Base-by-base conservation (phyloP, 2,329 filamentous ascomycete species). In the Diplodia mutila region DNA sequence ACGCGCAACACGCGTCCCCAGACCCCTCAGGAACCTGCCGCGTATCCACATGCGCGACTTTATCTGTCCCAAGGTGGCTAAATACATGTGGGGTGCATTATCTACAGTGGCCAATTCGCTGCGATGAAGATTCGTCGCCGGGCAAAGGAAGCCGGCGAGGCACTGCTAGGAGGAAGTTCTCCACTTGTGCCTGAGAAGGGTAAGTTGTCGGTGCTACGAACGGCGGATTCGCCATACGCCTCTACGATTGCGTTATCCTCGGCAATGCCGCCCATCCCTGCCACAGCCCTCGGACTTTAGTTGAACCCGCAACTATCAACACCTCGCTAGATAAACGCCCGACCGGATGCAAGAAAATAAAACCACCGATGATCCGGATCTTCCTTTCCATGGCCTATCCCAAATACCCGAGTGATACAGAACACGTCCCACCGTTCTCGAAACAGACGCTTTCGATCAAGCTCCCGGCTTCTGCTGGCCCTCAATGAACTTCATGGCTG, bases 401-500 rank as follows among this genome's bases (percentile, higher is more conserved):
- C 23, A 27, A 34, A 48, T 23, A 32, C 9, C 18, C 46, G 46
- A 63, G 46, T 59, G 39, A 12, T 37, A 51, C 53, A 42, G 52
- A 34, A 37, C 46, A 16, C 16, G 23, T 34, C 2, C 39, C 25
- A 32, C 25, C 42, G 25, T 27, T 32, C 14, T 21, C 4, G n/a
- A 27, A n/a, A 3, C 46, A 18, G 48, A 37, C 21, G 3, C 18
- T 14, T 34, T 8, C 25, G 11, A 11, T 66, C 29, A 66, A 25
- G 64, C 53, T n/a, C 64, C 64, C 27, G 64, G 65, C 74, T 80
- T 75, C 75, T 85, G 85, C 79, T 97, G 93, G 23, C 93, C 94
- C 78, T 98, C 94, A 14, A 99, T 94, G 77, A 99, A 99, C 75
- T 92, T 90, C 72, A 99, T 83, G 32, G 95, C 95, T 74, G 95